Conservation (phyloP, 306 rosid genomes). For the Boehmeria nivea region DNA sequence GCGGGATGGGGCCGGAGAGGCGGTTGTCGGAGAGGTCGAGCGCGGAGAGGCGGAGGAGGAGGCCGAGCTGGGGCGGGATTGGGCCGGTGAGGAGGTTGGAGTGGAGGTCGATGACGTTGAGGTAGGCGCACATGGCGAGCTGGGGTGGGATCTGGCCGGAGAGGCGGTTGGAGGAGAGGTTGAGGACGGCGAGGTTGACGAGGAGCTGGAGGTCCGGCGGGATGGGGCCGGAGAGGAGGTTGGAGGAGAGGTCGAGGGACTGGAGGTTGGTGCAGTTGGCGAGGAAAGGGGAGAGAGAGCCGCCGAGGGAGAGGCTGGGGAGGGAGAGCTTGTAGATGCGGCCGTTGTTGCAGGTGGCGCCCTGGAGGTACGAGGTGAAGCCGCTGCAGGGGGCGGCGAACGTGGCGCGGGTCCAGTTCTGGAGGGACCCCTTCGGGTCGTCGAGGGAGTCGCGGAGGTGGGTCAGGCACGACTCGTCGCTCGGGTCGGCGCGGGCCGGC, state of each 20-base stretch:
- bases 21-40: slow-evolving; percentile 80
- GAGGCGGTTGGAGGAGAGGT: slow-evolving; percentile 67
- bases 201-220: slow-evolving; percentile 72
- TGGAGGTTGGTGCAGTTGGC: slow-evolving; percentile 93
- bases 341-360: slow-evolving; percentile 88
- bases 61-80: slow-evolving; percentile 89
- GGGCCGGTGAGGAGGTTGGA: slow-evolving; percentile 59
- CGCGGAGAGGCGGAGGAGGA: slow-evolving; percentile 63
- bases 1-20: slow-evolving; percentile 76
- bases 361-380: slow-evolving; percentile 65
- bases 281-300: slow-evolving; percentile 74
- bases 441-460: slow-evolving; percentile 55
- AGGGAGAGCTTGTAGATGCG: slow-evolving; percentile 91
- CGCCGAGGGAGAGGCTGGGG: slow-evolving; percentile 52
- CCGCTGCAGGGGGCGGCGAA: slow-evolving; percentile 78
- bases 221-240: slow-evolving; percentile 61
- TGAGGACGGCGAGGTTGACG: slow-evolving; percentile 81
- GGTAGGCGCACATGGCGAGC: slow-evolving; percentile 87
- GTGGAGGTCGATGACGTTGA: slow-evolving; percentile 88
- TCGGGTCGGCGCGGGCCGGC: slow-evolving; percentile 64
- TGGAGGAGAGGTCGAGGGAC: slow-evolving; percentile 86
- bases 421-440: slow-evolving; percentile 51
- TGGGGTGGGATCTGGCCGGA: slow-evolving; percentile 69
- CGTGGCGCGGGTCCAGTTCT: slow-evolving; percentile 64
- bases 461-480: slow-evolving; percentile 69